Percentiles rank a stretch among this genome's conserved stretches.
Evolutionary conservation across 768 basidiomycete genomes (phyloP).

Genomic region (Saitozyma sp.): DNA sequence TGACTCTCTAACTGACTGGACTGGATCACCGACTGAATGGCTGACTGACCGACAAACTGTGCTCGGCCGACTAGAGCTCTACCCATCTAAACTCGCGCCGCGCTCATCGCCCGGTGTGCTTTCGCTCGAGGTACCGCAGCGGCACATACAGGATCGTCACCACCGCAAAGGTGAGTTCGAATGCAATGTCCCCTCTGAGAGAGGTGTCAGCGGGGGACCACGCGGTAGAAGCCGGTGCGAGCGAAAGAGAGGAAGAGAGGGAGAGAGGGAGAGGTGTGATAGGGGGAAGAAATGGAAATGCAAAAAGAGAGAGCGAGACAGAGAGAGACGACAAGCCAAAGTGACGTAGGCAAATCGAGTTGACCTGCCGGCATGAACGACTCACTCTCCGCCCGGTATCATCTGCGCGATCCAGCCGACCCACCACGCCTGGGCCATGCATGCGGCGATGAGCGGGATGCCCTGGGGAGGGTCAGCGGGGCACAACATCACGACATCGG

Average conservation of each 20-base stretch:
- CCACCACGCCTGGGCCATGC: slow-evolving; percentile 50
- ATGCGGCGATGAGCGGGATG: slow-evolving; percentile 37
- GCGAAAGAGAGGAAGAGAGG: no score
- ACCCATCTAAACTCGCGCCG: neutral
- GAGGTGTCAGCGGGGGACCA: neutral
- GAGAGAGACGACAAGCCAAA: neutral
- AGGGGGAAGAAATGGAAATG: no score
- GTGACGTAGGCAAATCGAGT: neutral
- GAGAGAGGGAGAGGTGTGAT: no score
- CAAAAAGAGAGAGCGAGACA: no score
- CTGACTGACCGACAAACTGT: no score
- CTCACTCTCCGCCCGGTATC: slow-evolving; percentile 41
- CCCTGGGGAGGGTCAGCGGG: slow-evolving; percentile 18
- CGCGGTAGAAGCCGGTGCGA: no score
- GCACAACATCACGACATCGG: neutral
- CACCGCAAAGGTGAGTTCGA: slow-evolving; percentile 36
- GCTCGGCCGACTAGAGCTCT: neutral
- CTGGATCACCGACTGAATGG: no score
- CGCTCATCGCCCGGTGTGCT: slow-evolving; percentile 33
- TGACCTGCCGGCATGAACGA: neutral
- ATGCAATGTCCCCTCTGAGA: slow-evolving; percentile 42
- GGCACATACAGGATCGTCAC: slow-evolving; percentile 36
- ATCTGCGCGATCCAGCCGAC: slow-evolving; percentile 44
- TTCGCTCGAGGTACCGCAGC: slow-evolving; percentile 37
- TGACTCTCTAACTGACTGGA: no score